phyloP scores from a whole-genome alignment of 2,329 filamentous ascomycete species.

The Apiospora arundinis region DNA sequence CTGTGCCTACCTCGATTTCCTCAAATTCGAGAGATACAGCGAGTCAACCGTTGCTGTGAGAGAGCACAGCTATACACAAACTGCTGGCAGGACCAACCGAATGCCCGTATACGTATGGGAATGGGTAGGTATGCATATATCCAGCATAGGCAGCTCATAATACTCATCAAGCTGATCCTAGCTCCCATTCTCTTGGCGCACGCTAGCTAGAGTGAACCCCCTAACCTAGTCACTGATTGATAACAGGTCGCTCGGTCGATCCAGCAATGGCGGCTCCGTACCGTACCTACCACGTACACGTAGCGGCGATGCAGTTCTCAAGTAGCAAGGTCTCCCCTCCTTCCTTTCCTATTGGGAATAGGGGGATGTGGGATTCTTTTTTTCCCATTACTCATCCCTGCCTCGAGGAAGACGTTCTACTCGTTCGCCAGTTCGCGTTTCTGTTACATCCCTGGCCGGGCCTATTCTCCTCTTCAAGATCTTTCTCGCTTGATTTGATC shows the following conservation, averaged over 20 bases:
- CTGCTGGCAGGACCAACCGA: no score
- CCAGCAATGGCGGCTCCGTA: constrained; percentile 11
- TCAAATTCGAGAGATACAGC: no score
- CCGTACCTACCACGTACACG: background rate
- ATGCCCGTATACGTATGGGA: no score
- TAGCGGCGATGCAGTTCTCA: background rate
- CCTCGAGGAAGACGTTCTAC: background rate
- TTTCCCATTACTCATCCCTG: background rate
- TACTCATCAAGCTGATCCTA: no score
- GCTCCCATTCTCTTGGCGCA: no score
- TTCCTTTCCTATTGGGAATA: background rate
- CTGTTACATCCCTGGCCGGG: background rate
- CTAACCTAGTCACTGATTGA: no score
- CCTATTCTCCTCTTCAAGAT: background rate
- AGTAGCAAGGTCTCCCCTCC: background rate
- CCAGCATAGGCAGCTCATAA: no score
- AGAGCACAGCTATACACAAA: no score
- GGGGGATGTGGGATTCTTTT: background rate
- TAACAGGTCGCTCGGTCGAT: background rate
- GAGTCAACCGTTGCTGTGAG: no score
- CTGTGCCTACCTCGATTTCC: no score
- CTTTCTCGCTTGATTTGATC: background rate
- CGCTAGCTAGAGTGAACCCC: no score
- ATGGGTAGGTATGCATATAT: no score
- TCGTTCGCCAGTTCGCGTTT: background rate